These are phyloP conservation scores for Penicillium sp. DNA, from an alignment of 2,329 filamentous ascomycete genomes.

Conservation along the genomic window DNA sequence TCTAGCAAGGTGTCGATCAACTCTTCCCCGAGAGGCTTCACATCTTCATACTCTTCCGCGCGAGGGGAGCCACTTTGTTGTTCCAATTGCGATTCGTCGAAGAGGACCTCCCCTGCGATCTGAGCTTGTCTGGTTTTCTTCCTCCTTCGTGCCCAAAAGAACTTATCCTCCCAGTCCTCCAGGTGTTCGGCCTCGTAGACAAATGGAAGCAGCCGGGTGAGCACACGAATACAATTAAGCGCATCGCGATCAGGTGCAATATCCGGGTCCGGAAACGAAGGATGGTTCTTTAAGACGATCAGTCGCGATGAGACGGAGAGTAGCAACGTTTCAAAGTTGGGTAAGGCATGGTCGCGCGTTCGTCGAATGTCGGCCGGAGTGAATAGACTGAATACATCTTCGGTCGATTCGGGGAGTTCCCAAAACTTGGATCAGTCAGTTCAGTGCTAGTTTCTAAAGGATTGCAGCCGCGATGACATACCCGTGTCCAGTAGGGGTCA, in stretches of 20 bases:
- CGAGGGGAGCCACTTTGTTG: constrained; percentile 41
- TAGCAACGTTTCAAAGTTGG: constrained; percentile 85
- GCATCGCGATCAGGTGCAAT: constrained; percentile 76
- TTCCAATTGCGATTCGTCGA: constrained; percentile 64
- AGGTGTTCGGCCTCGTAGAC: constrained; percentile 84
- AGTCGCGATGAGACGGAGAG: constrained; percentile 77
- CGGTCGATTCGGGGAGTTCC: constrained; percentile 90
- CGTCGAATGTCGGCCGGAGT: constrained; percentile 81
- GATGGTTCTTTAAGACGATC: constrained; percentile 75
- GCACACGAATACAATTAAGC: constrained; percentile 89
- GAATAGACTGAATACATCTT: constrained; percentile 96
- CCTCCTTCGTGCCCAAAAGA: constrained; percentile 79
- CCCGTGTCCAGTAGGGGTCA: constrained; percentile 88
- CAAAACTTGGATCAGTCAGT: constrained; percentile 63
- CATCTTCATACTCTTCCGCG: constrained; percentile 66
- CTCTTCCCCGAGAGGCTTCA: constrained; percentile 84
- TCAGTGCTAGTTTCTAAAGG: too few species aligned
- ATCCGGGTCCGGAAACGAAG: constrained; percentile 81
- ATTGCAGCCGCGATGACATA: constrained; percentile 45
- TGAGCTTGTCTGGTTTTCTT: constrained; percentile 63
- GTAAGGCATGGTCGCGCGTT: constrained; percentile 74
- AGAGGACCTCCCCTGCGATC: constrained; percentile 69
- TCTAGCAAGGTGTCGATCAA: constrained; percentile 85
- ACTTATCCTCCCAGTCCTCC: constrained; percentile 78
- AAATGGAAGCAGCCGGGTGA: constrained; percentile 84